Base-by-base conservation (phyloP, 352 stramenopile genomes). In the Vaucheria bursata region DNA sequence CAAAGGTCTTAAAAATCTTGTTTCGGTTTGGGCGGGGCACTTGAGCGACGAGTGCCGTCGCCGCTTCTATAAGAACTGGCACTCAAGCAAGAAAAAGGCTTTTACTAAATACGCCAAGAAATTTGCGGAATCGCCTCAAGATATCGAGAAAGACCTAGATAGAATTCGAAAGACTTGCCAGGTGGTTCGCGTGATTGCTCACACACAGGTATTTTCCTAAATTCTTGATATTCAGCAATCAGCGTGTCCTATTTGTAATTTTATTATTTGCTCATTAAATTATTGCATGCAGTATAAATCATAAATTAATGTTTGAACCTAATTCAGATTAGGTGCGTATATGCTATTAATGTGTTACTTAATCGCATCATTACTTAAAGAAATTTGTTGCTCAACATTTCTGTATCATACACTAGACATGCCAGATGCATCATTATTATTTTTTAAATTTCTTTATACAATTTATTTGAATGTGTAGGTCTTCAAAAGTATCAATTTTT, bases 71-170 rank as follows among this genome's bases (percentile, higher is more conserved):
- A 99, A 99, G 94, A 99, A 99, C 93, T 99, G 96, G 96, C 99
- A 98, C 89, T 94, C 94, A 84, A 94, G 88, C 85, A 99, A 99
- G 95, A 95, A 97, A 78, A 99, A 99, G 95, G 97, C 97, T 74
- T 99, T 98, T 91, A 99, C 96, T 88, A 99, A 99, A 90, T 99
- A 99, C 88, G 94, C 95, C 77, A 98, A 98, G 90, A 99, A 99
- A 89, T 98, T 97, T 91, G 89, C 93, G 76, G 95, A 95, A 49
- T 88, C 79, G 4, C 49, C 84, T 50, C 65, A 71, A 35, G 78
- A 85, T 80, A 96, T 98, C 82, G 93, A 97, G 83, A 92, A 95
- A 81, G 95, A 99, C 89, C 89, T 99, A 70, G 96, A 97, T 84
- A 92, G 95, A 77, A 99, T 99, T 84, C 98, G 97, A 90, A 98